A percentile compares a stretch with the other conserved stretches of the same genome.
phyloP scores from a whole-genome alignment of 2,329 filamentous ascomycete genomes.

The Onygenales sp. region DNA sequence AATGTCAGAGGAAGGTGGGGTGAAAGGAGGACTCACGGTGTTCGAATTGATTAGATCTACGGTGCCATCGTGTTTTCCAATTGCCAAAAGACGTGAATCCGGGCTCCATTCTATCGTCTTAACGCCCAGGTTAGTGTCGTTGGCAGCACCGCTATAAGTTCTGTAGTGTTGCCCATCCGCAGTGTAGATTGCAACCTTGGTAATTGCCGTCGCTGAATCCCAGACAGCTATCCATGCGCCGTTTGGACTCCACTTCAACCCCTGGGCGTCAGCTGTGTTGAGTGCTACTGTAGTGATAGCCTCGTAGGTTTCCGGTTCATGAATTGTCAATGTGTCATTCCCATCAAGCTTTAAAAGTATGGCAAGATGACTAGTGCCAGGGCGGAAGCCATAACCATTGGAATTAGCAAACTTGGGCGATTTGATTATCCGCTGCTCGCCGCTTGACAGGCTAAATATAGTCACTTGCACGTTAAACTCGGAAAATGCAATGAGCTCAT shows the following conservation, averaged over 20 bases:
- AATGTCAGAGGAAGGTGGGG: not conserved
- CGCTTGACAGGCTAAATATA: slow-evolving; percentile 25
- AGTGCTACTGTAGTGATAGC: slow-evolving; percentile 25
- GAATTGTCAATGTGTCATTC: slow-evolving; percentile 29
- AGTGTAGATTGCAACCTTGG: slow-evolving; percentile 46
- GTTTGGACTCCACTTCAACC: slow-evolving; percentile 51
- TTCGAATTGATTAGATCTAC: slow-evolving; percentile 38
- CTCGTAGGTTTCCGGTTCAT: slow-evolving; percentile 26
- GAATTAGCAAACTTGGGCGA: slow-evolving; percentile 28
- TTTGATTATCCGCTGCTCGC: slow-evolving; percentile 30
- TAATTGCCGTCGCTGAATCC: slow-evolving; percentile 44
- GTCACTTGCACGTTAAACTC: slow-evolving; percentile 31
- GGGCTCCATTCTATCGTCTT: slow-evolving; percentile 46
- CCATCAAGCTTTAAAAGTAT: slow-evolving; percentile 31
- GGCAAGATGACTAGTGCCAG: slow-evolving; percentile 30
- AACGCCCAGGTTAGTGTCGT: slow-evolving; percentile 39
- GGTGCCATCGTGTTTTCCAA: slow-evolving; percentile 42
- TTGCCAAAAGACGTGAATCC: slow-evolving; percentile 35
- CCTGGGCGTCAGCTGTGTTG: slow-evolving; percentile 47
- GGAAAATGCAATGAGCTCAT: slow-evolving; percentile 30
- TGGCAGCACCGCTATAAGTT: slow-evolving; percentile 37
- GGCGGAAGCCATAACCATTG: slow-evolving; percentile 29
- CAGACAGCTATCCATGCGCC: slow-evolving; percentile 51
- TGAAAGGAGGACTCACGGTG: slow-evolving; percentile 23
- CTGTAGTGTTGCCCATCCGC: slow-evolving; percentile 51